These are phyloP conservation scores for Hypomontagnella submonticulosa DNA, from an alignment of 495 filamentous ascomycete species.

Conservation along the genomic window DNA sequence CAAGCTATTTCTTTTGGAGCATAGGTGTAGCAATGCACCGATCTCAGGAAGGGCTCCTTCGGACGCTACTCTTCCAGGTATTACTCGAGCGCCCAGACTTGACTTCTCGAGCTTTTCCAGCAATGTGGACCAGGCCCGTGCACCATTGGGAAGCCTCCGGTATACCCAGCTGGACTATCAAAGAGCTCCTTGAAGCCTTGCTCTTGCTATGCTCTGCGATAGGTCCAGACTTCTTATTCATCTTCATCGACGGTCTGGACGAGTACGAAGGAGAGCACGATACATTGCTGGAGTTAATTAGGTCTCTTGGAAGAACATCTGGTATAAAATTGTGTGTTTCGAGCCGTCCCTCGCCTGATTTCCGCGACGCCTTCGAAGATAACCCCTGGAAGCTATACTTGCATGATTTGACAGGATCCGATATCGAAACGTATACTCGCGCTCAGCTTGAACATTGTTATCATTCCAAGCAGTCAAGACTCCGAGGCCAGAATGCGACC, in stretches of 20 bases:
- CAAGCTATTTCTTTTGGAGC: conserved; percentile 9
- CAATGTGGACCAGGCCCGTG: not conserved
- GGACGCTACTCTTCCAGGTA: conserved; percentile 2
- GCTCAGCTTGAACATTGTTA: not conserved
- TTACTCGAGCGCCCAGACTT: conserved; percentile 1
- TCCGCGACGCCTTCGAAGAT: conserved; percentile 4
- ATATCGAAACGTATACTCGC: conserved; percentile 7
- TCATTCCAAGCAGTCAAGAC: not conserved
- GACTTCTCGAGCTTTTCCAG: not conserved
- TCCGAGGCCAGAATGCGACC: not conserved
- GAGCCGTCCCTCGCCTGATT: conserved; percentile 11
- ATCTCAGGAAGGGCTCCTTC: conserved; percentile 10
- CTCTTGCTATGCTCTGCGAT: not conserved
- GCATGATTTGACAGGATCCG: conserved; percentile 1
- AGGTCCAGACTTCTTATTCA: conserved; percentile 1
- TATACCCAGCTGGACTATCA: not conserved
- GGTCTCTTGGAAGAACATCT: not conserved
- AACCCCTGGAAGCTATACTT: conserved; percentile 8
- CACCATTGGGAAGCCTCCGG: not conserved
- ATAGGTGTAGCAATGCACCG: not conserved
- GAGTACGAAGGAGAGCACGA: conserved; percentile 10
- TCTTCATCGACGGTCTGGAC: conserved; percentile 14
- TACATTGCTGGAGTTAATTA: not conserved
- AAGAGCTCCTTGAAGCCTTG: conserved; percentile 5
- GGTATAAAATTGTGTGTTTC: conserved; percentile 13